phyloP scores from a whole-genome alignment of 1,284 basidiomycete species.

The Papiliotrema fonsecae region DNA sequence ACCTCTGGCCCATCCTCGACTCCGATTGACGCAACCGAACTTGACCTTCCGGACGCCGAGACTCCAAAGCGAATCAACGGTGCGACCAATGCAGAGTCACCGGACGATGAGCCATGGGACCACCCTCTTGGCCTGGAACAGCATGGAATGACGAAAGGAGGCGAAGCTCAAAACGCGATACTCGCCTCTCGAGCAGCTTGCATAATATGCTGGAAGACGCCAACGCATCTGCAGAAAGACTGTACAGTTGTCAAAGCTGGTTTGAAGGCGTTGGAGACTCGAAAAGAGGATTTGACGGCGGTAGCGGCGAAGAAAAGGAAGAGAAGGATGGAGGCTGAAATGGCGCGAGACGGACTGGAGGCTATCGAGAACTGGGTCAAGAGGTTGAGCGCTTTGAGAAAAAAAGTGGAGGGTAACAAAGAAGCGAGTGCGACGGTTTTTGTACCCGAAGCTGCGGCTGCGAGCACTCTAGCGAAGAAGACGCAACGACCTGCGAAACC shows the following conservation, averaged over 20 bases:
- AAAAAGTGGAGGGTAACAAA: slow-evolving; percentile 13
- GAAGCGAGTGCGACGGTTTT: no score
- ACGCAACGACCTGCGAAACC: no score
- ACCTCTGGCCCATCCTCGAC: no score
- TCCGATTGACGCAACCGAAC: no score
- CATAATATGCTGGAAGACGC: slow-evolving; percentile 17
- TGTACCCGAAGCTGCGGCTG: neutral
- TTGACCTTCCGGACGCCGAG: no score
- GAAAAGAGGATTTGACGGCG: slow-evolving; percentile 9
- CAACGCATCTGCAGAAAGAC: slow-evolving; percentile 25
- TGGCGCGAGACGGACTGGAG: slow-evolving; percentile 8
- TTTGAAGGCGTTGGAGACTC: slow-evolving; percentile 11
- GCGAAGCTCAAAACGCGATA: neutral
- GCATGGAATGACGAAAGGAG: neutral
- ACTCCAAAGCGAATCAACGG: no score
- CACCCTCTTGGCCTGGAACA: no score
- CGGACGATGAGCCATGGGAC: no score
- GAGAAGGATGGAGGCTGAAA: neutral
- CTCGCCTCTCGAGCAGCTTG: slow-evolving; percentile 10
- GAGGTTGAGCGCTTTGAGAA: slow-evolving; percentile 14
- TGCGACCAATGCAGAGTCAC: no score
- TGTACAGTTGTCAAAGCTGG: slow-evolving; percentile 29
- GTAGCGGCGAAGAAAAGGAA: neutral
- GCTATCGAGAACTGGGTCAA: slow-evolving; percentile 29
- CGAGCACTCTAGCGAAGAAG: neutral